Percentiles rank a stretch among this genome's conserved stretches.
Conservation (phyloP, 2,329 filamentous ascomycete genomes). For the Xenoacremonium recifei region DNA sequence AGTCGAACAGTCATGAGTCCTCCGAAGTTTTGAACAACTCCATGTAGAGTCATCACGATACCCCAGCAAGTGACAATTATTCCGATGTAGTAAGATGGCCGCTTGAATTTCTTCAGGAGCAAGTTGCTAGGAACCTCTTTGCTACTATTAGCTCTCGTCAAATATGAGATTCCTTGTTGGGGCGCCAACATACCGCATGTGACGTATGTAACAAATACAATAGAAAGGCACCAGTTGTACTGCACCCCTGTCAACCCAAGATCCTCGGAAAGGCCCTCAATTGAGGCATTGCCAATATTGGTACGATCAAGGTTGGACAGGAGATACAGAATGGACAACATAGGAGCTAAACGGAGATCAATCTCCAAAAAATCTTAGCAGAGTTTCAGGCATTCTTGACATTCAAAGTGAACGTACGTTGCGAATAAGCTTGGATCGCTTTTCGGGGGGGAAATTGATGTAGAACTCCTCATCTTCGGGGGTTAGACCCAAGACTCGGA, state of each 20-base stretch:
- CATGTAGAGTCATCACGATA: constrained; percentile 25
- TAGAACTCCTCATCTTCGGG: constrained; percentile 29
- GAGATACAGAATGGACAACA: constrained; percentile 58
- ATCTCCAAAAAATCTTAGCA: constrained; percentile 5
- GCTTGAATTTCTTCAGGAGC: constrained; percentile 57
- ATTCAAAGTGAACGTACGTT: constrained; percentile 17
- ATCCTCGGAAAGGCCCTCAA: constrained; percentile 34
- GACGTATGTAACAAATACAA: background rate
- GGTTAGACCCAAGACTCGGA: constrained; percentile 28
- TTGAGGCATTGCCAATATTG: constrained; percentile 53
- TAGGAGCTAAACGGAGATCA: constrained; percentile 31
- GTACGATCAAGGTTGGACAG: constrained; percentile 56
- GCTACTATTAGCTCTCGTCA: background rate
- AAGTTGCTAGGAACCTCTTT: constrained; percentile 61
- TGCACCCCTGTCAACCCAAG: background rate
- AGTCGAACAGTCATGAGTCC: constrained; percentile 25
- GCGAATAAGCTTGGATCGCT: constrained; percentile 21
- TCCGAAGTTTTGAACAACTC: constrained; percentile 27
- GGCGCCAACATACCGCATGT: background rate
- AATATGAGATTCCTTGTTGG: background rate
- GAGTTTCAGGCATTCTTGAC: background rate
- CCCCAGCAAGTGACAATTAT: constrained; percentile 56
- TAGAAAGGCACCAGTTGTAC: background rate
- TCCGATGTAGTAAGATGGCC: constrained; percentile 63
- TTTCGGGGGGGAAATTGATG: constrained; percentile 17